phyloP scores from a whole-genome alignment of 805 yeast genomes.

The Yamadazyma paraphyllophila region DNA sequence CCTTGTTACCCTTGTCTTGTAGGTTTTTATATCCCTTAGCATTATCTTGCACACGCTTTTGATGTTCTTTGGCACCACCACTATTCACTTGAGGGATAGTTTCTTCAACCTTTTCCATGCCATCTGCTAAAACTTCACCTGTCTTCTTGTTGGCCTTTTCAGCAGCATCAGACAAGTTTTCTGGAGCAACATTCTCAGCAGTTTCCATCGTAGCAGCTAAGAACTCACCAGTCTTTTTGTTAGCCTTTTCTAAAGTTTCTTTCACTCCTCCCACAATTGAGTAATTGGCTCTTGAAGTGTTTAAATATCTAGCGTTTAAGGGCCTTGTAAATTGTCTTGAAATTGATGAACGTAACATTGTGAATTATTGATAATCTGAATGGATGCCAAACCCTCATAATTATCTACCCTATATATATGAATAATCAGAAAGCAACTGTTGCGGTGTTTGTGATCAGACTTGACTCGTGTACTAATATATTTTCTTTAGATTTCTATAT shows the following conservation, averaged over 20 bases:
- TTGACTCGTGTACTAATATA: neutral
- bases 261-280: slow-evolving; percentile 35
- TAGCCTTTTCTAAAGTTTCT: slow-evolving; percentile 29
- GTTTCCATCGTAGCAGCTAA: slow-evolving; percentile 39
- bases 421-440: slow-evolving; percentile 12
- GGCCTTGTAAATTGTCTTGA: slow-evolving; percentile 8
- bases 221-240: slow-evolving; percentile 41
- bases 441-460: slow-evolving; percentile 13
- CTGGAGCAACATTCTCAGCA: slow-evolving; percentile 29
- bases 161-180: slow-evolving; percentile 22
- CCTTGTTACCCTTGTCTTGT: slow-evolving; percentile 43
- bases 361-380: neutral
- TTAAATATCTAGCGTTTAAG: slow-evolving; percentile 10
- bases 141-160: slow-evolving; percentile 24
- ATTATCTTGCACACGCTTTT: slow-evolving; percentile 21
- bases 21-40: slow-evolving; percentile 36
- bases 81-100: slow-evolving; percentile 3
- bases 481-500: neutral
- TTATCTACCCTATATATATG: slow-evolving; percentile 4
- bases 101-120: slow-evolving; percentile 18
- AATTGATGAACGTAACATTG: slow-evolving; percentile 9
- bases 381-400: too few species aligned
- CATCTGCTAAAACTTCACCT: slow-evolving; percentile 22
- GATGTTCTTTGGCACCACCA: neutral
- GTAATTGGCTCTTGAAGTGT: slow-evolving; percentile 11